A percentile compares a stretch with the other conserved stretches of the same genome.
Evolutionary conservation across 2,329 filamentous ascomycete genomes (phyloP).

Genomic region (Didymellaceae sp.): DNA sequence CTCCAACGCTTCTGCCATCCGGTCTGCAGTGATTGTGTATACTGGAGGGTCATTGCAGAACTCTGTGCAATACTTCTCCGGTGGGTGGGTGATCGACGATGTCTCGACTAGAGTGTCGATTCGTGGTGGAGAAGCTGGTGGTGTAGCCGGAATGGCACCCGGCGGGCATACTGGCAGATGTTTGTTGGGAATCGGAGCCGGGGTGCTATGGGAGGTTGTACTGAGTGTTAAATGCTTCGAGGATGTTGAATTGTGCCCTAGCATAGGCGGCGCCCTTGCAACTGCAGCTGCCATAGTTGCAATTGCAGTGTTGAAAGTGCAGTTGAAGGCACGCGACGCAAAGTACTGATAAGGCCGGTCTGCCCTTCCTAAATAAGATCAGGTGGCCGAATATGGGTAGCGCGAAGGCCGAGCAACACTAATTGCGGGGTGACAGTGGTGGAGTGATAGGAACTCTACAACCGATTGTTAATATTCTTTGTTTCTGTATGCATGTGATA

Average conservation of each 20-base stretch:
- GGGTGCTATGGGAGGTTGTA: slow-evolving; percentile 61
- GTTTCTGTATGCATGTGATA: slow-evolving; percentile 15
- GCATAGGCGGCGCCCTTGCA: slow-evolving; percentile 48
- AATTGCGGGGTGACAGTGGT: slow-evolving; percentile 18
- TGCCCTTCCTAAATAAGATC: slow-evolving; percentile 14
- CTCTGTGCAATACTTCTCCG: slow-evolving; percentile 66
- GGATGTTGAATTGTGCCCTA: slow-evolving; percentile 51
- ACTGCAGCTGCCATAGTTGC: slow-evolving; percentile 53
- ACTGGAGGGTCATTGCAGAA: slow-evolving; percentile 62
- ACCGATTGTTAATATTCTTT: slow-evolving; percentile 19
- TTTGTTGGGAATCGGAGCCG: slow-evolving; percentile 78
- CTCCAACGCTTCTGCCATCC: slow-evolving; percentile 75
- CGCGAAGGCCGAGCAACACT: slow-evolving; percentile 12
- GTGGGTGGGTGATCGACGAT: slow-evolving; percentile 77
- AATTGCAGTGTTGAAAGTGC: slow-evolving; percentile 20
- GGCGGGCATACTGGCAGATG: slow-evolving; percentile 89
- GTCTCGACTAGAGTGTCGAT: slow-evolving; percentile 63
- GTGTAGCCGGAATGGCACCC: slow-evolving; percentile 65
- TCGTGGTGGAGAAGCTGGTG: slow-evolving; percentile 65
- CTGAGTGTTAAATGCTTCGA: slow-evolving; percentile 65
- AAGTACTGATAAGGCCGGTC: slow-evolving; percentile 16
- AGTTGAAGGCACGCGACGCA: slow-evolving; percentile 40
- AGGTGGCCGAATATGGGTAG: slow-evolving; percentile 14
- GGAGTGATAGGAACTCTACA: slow-evolving; percentile 6
- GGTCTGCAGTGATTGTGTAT: slow-evolving; percentile 74